phyloP scores from a whole-genome alignment of 1,139 yeast genomes.

The Yamadazyma pseudoaaseri region DNA sequence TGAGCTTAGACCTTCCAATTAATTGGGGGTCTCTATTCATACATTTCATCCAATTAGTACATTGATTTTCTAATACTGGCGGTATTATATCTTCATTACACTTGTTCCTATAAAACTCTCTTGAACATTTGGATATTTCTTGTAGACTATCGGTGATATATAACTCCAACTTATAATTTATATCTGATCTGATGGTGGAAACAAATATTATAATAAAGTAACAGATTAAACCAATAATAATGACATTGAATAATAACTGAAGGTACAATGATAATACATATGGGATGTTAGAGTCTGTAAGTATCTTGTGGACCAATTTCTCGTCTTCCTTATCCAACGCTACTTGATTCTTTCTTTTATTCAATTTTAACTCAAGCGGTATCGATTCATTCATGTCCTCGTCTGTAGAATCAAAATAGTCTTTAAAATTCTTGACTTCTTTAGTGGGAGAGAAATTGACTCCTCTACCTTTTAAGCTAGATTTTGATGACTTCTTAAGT shows the following conservation, averaged over 20 bases:
- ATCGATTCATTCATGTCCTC: constrained; percentile 4
- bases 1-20: constrained; percentile 72
- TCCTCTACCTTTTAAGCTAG: constrained; percentile 6
- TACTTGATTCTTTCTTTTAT: constrained; percentile 5
- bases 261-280: constrained; percentile 68
- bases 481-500: constrained; percentile 10
- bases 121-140: constrained; percentile 69
- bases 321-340: constrained; percentile 5
- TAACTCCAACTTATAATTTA: constrained; percentile 64
- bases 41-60: constrained; percentile 77
- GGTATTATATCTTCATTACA: constrained; percentile 52
- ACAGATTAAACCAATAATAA: constrained; percentile 54
- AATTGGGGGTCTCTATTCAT: constrained; percentile 82
- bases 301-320: constrained; percentile 7
- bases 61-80: constrained; percentile 74
- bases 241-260: constrained; percentile 65
- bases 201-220: constrained; percentile 56
- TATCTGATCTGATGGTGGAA: constrained; percentile 65
- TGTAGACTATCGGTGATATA: constrained; percentile 59
- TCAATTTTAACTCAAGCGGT: constrained; percentile 4
- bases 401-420: constrained; percentile 19
- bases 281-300: constrained; percentile 39
- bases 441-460: constrained; percentile 37
- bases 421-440: constrained; percentile 22
- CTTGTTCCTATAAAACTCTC: constrained; percentile 68